Evolutionary conservation across 176 grass and related monocot species (phyloP).

Genomic region (Triticum monococcum): DNA sequence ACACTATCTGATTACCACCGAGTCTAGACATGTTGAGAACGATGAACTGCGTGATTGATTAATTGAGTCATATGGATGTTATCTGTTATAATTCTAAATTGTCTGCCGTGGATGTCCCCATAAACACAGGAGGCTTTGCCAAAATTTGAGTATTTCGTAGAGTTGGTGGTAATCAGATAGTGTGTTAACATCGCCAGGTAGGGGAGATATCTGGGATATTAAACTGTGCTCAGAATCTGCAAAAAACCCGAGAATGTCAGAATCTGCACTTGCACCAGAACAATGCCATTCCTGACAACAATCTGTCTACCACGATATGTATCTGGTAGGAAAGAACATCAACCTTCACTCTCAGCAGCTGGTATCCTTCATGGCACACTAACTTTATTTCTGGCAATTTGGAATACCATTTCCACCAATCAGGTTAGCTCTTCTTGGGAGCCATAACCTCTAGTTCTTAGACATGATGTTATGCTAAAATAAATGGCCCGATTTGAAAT

Average conservation of each 20-base stretch:
- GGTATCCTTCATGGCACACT: neutral
- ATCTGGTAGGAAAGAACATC: neutral
- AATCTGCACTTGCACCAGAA: too few species aligned
- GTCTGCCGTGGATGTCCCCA: too few species aligned
- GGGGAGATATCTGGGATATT: neutral
- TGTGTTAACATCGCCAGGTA: neutral
- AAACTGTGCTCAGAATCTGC: neutral
- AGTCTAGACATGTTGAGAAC: neutral
- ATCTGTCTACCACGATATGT: neutral
- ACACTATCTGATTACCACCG: neutral
- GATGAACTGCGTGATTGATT: too few species aligned
- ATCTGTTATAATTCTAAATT: too few species aligned
- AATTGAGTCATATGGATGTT: too few species aligned
- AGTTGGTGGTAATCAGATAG: neutral
- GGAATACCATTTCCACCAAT: neutral
- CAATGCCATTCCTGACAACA: neutral
- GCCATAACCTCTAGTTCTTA: neutral
- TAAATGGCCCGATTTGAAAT: neutral
- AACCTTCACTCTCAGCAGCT: neutral
- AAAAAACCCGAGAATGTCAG: neutral
- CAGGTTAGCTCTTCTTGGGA: neutral
- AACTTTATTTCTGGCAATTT: neutral
- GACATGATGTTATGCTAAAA: neutral
- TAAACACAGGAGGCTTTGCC: too few species aligned
- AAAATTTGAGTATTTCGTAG: too few species aligned